Base-by-base conservation (phyloP, 108 stramenopile species). In the Cyclostephanos invisitatus region DNA sequence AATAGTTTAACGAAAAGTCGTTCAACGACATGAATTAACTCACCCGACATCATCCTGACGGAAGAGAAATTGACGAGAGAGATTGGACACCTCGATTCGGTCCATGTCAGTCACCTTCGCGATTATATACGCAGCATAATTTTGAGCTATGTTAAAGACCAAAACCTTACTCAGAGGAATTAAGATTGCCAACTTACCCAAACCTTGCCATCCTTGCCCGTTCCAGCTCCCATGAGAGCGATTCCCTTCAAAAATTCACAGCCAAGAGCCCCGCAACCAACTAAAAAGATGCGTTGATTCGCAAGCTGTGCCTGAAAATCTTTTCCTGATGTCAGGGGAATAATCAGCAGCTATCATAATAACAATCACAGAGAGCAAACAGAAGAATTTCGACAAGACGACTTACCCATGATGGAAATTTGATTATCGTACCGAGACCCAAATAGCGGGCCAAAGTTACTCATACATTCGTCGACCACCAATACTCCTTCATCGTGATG, bases 201-300 rank as follows among this genome's bases (percentile, higher is more conserved):
- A 55, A 93, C 77, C 69, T 78, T 71, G 28, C 87, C 89, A 29
- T 85, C 75, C 24, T 87, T 86, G 12, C 90, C 91, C 28, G 88
- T 87, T 12, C 82, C 89, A n/a, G 92, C 74, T 29, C 91, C 91
- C 65, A 86, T 71, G 17, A 94, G 71, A 20, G 92, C 91, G 69
- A 94, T 88, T 65, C 92, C 92, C 62, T 95, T 95, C 48, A 95
- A 74, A 72, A 88, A 92, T 74, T 95, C 94, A 72, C 94, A 95
- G 38, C 94, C 94, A 7, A 95, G 68, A 3, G 94, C 94, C 2
- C 94, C 94, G 64, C 89, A 91, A 14, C 94, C 94, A 14, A 95
- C 94, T 73, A 95, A 78, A 72, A 95, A 95, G 9, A 87, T 83
- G 36, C 75, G 77, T 66, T 86, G 85, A 61, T 84, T 78, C 44